Base-by-base conservation (phyloP, 352 stramenopile genomes). In the Blastocystis sp. region DNA sequence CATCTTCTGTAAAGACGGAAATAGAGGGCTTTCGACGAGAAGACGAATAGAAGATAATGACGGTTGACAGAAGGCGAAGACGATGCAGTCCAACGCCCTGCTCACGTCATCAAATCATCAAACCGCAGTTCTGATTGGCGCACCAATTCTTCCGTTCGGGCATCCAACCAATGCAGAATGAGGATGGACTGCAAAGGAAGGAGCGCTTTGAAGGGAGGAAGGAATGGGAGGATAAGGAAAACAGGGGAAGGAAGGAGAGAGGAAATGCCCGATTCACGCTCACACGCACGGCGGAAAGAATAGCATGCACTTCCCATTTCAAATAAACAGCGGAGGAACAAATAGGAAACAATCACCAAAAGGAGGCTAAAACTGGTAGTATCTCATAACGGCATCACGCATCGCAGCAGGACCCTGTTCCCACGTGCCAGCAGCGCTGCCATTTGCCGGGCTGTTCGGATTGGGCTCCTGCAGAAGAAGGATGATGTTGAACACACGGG, bases 401-500 rank as follows among this genome's bases (percentile, higher is more conserved):
- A 84, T 84, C 19, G 28, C 54, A 14, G 68, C 74, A 17, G 52
- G 28, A 14, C 48, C 48, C 34, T 28, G 19, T 19, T 40, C 24
- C 57, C 60, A 84, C 1, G 34, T 21, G 14, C 2, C 19, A 7
- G 52, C 52, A 10, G 74, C 74, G 19, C 1, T 43, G 4, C 52
- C 19, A 70, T 84, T 84, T 24, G 74, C 74, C 9, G 74, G 74
- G 69, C 74, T 84, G 24, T 60, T 28, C 7, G n/a, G 48, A 52
- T 84, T 84, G 3, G 74, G 57, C n/a, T 84, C 74, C 45, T 84
- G 74, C 21, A 84, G 48, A 24, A 84, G 74, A 17, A 84, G 42
- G 21, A 84, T 24, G n/a, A 84, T 54, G 54, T 84, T 84, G 24
- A 59, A 42, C 2, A 84, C 24, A 21, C 57, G 19, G 38, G 57